Evolutionary conservation across 2,329 filamentous ascomycete species (phyloP), one percentile per base, ranked within the genome.

Genomic region (Colletotrichum endophyticum): DNA sequence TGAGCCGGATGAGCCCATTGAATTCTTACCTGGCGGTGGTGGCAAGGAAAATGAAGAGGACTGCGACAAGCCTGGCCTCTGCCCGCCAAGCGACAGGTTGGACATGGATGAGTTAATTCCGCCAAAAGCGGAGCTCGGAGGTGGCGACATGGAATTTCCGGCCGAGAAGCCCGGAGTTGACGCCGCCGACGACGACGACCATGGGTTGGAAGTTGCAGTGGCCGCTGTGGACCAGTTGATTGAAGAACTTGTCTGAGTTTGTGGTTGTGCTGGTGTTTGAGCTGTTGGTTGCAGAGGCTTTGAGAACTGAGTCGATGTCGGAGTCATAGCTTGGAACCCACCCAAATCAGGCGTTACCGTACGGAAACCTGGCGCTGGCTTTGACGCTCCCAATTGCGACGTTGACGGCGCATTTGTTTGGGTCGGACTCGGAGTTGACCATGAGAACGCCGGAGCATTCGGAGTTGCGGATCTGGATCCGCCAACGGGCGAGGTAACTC

Each of bases 291-390:
- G 90, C 34, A 92, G 82, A 0, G 92, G 92, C 76, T 93, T 88
- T 3, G 92, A 93, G 81, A 89, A 93, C 82, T 94, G 92, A 2
- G 92, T 93, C 16, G 89, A 86, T 5, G 90, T 89, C 0, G 92
- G 92, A 2, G 89, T 88, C 77, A 94, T 86, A 22, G 90, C 81
- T 64, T 89, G 87, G 78, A 93, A 91, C 19, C 87, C 85, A 22
- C 84, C 86, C 1, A 93, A 85, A 76, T 93, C 91, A 0, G 91
- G 91, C 1, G 91, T 92, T 32, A 92, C 89, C 0, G 91, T 92
- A 63, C 91, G 85, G 82, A 89, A 92, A 22, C 86, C 79, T 57
- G 86, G 80, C 62, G 86, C 84, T 71, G 88, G 84, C 73, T 86
- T 86, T 63, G 85, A 80, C 7, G 82, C 81, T 13, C 81, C 81